Evolutionary conservation across 441 rosid genomes (phyloP).

Genomic region (Macaranga tanarius): DNA sequence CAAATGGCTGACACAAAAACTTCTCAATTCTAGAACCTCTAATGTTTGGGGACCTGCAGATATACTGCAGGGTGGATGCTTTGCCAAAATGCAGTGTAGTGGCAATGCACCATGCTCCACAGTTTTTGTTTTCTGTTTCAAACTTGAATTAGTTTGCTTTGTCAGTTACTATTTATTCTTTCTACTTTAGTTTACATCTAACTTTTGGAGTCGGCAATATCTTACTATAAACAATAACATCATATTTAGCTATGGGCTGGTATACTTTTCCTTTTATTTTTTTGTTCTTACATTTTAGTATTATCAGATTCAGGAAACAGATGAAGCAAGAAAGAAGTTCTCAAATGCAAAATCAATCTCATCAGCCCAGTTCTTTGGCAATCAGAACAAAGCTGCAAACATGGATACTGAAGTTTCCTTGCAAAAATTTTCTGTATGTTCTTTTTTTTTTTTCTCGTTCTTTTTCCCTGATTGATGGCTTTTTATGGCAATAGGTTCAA

Average conservation of each 20-base stretch:
- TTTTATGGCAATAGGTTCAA: background rate
- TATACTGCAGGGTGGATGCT: too few relatives aligned
- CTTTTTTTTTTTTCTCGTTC: background rate
- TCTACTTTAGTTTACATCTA: background rate
- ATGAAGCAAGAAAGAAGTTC: conserved; percentile 95
- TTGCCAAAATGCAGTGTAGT: background rate
- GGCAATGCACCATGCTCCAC: background rate
- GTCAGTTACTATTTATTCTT: background rate
- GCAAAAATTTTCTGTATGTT: conserved; percentile 80
- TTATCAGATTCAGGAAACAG: conserved; percentile 73
- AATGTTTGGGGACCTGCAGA: background rate
- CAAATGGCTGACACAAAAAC: background rate
- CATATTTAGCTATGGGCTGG: background rate
- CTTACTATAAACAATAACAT: background rate
- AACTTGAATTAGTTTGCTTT: background rate
- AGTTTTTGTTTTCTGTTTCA: background rate
- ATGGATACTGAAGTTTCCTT: conserved; percentile 71
- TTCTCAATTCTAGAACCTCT: background rate
- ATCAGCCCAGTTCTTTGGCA: conserved; percentile 83
- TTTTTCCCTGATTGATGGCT: background rate
- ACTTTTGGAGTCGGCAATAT: background rate
- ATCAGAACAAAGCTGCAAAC: conserved; percentile 54
- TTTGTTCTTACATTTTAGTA: conserved; percentile 16
- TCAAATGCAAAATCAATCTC: conserved; percentile 93
- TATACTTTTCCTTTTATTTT: background rate